Evolutionary conservation across 2,329 filamentous ascomycete genomes (phyloP), one percentile per base, ranked within the genome.

Genomic region (Xylaria polymorpha): DNA sequence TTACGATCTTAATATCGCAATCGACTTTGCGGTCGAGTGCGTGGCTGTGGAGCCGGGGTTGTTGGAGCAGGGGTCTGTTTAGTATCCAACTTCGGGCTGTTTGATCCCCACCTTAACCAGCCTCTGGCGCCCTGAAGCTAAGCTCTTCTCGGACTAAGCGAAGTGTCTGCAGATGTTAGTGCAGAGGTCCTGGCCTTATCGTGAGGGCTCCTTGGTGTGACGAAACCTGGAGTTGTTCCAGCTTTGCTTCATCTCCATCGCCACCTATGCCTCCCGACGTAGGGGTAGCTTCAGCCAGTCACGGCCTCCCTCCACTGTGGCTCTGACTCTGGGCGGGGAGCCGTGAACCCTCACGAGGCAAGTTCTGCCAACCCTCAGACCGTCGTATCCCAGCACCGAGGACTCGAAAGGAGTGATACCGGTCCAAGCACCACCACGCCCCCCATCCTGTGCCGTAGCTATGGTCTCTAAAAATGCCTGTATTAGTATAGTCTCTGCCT

Each of bases 161-260:
- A 32, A 18, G 35, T 48, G 68, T 58, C 25, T 22, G 29, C 39
- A 43, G 57, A 32, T 43, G 22, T 67, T 71, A 71, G 72, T 29
- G 25, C 25, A 29, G 25, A 29, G 25, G 25, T 35, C 22, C 41
- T 71, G 75, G 74, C 69, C 74, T 75, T 76, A 76, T 77, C 73
- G 62, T 69, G 71, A 71, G 67, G 32, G 37, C 56, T 66, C 62
- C 62, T 62, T 51, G 63, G 29, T 51, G 61, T 81, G 79, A 77
- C 82, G 83, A 85, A 85, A 85, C 83, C 76, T 72, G 72, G 75
- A 77, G 76, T 65, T 82, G 83, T 85, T 81, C 79, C 83, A 85
- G 79, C 74, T 80, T 74, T 84, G 83, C 83, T 79, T 84, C 83
- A 84, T 69, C 79, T 75, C 71, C 78, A 68, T 76, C 70, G 69